phyloP scores from a whole-genome alignment of 2,329 filamentous ascomycete genomes.

The Penicillium brasilianum region DNA sequence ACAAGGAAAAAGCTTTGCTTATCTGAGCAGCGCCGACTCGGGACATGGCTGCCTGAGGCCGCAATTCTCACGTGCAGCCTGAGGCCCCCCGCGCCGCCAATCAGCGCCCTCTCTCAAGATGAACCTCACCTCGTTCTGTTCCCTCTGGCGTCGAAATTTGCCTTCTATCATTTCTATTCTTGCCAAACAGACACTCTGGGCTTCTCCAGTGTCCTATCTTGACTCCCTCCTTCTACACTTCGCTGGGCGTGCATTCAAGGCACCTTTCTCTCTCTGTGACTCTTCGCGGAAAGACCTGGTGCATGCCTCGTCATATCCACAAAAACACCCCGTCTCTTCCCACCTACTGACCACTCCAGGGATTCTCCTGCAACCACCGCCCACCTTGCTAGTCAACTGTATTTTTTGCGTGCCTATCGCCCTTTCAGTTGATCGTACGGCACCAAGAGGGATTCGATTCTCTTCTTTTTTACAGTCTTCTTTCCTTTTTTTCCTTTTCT shows the following conservation, averaged over 20 bases:
- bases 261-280: constrained; percentile 38
- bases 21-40: background rate
- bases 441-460: constrained; percentile 25
- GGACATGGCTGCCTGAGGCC: constrained; percentile 16
- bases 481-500: constrained; percentile 28
- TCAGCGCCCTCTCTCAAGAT: constrained; percentile 22
- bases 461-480: constrained; percentile 25
- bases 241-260: constrained; percentile 32
- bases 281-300: constrained; percentile 39
- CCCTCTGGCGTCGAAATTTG: constrained; percentile 25
- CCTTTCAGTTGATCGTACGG: constrained; percentile 22
- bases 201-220: constrained; percentile 11
- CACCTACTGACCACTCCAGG: constrained; percentile 30
- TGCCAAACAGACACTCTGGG: constrained; percentile 17
- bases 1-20: background rate
- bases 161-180: constrained; percentile 29
- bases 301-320: constrained; percentile 49
- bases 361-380: constrained; percentile 30
- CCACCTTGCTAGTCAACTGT: constrained; percentile 33
- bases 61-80: constrained; percentile 21
- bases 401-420: constrained; percentile 21
- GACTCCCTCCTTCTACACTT: constrained; percentile 15
- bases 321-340: constrained; percentile 44
- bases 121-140: constrained; percentile 27
- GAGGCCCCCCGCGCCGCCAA: constrained; percentile 18